Base-by-base conservation (phyloP, 1,284 basidiomycete genomes). In the Cutaneotrichosporon dermatis region DNA sequence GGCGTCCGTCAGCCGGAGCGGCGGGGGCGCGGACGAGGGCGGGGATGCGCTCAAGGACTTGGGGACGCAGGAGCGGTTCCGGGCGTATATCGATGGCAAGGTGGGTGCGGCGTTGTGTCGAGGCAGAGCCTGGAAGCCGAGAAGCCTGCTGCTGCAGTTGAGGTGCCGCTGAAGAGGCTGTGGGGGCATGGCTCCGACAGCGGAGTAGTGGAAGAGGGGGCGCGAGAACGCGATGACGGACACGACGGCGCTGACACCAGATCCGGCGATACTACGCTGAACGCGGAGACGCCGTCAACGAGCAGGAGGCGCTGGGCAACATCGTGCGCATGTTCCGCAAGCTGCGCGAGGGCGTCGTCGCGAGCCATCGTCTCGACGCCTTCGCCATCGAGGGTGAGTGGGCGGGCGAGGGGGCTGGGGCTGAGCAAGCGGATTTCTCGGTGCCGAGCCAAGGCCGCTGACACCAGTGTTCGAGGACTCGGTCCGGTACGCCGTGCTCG, bases 1-100 rank as follows among this genome's bases (percentile, higher is more conserved):
- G 4, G 73, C 73, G 37, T 66, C 62, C 48, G 73, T 77, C 2
- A 69, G 68, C 8, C 57, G 75, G 12, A 69, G 67, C 35, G 25
- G 25, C 25, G 76, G 76, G 11, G 76, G 76, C 0, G 68, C 72
- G 49, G 76, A 72, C 0, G 70, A 66, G 1, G 71, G 73, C 51
- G 76, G 76, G 49, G 76, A 78, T 68, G 71, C 72, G 68, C 64
- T 79, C 61, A 78, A 77, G 60, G 66, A 75, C 55, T 69, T 62
- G 57, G 51, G 6, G 0, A 68, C 65, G 8, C 77, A 79, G 55
- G 69, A 72, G 48, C 61, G 63, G 36, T 76, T 73, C 58, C 60
- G 75, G 43, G 39, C 35, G 16, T 79, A 75, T 54, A 77, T 79
- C 45, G 71, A 75, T 25, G 67, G 71, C 35, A 65, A 70, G 63